Percentiles rank a stretch among this genome's conserved stretches.
Evolutionary conservation across 2,329 filamentous ascomycete genomes (phyloP).

Genomic region (Clonostachys sp.): DNA sequence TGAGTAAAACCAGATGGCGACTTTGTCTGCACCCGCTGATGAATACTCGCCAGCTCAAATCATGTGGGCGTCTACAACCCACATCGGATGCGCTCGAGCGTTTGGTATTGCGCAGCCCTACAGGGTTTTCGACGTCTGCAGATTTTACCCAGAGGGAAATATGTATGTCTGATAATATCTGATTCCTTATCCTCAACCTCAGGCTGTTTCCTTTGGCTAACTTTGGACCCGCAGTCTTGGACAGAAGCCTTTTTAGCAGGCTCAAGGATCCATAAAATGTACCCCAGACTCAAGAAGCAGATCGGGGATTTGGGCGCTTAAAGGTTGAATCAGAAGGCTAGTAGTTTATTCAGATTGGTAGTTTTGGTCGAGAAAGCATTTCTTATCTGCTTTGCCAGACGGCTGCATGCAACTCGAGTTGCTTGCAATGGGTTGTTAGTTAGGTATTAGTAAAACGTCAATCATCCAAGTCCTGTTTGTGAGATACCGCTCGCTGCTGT

Average conservation of each 20-base stretch:
- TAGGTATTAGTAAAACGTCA: too few species aligned
- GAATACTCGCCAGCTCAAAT: conserved; percentile 20
- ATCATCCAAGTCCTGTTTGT: too few species aligned
- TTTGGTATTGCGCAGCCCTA: conserved; percentile 21
- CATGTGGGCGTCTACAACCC: conserved; percentile 24
- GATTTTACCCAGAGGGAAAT: conserved; percentile 25
- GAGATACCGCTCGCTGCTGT: too few species aligned
- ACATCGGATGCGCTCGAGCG: conserved; percentile 24
- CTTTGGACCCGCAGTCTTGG: conserved; percentile 10
- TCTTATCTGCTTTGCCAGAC: too few species aligned
- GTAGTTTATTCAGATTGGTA: too few species aligned
- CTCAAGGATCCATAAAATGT: too few species aligned
- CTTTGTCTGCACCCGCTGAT: not conserved
- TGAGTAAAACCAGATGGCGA: conserved; percentile 9
- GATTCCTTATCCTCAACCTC: conserved; percentile 1
- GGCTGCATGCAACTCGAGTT: too few species aligned
- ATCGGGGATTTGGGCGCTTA: too few species aligned
- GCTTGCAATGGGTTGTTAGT: too few species aligned
- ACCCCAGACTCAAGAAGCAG: too few species aligned
- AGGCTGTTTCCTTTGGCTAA: not conserved
- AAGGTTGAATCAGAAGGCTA: too few species aligned
- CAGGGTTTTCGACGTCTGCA: conserved; percentile 25
- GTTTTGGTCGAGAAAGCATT: too few species aligned
- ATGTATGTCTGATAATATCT: conserved; percentile 15
- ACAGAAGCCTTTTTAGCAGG: conserved; percentile 16